Conservation (phyloP, 306 rosid genomes). For the Vigna reflexopilosa region DNA sequence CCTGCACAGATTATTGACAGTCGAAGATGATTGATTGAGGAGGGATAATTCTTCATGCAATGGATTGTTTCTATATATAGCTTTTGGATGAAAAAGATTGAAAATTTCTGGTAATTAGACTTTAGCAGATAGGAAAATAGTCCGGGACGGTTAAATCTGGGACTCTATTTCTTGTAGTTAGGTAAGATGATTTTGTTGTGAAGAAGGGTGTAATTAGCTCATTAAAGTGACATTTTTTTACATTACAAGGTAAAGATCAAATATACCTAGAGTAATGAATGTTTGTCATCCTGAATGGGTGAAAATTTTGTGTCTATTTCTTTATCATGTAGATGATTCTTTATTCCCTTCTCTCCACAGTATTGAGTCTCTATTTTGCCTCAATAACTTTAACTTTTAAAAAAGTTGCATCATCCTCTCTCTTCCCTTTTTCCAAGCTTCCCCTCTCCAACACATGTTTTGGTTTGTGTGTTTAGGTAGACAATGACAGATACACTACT, state of each 20-base stretch:
- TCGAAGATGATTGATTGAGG: conserved; percentile 48
- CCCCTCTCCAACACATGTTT: conserved; percentile 18
- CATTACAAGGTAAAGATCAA: conserved; percentile 33
- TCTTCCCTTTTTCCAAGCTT: background rate
- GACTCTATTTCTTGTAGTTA: conserved; percentile 53
- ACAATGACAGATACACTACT: conserved; percentile 48
- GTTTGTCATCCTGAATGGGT: conserved; percentile 52
- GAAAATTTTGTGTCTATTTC: conserved; percentile 48
- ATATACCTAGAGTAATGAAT: conserved; percentile 52
- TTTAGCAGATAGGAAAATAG: conserved; percentile 45
- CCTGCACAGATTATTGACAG: conserved; percentile 80
- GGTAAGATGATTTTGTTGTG: conserved; percentile 53
- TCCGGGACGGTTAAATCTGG: conserved; percentile 41
- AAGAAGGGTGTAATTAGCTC: conserved; percentile 55
- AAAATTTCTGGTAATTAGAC: conserved; percentile 55
- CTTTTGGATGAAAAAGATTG: conserved; percentile 50
- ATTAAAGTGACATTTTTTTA: conserved; percentile 53
- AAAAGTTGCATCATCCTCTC: conserved; percentile 52
- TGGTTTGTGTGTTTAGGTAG: conserved; percentile 45
- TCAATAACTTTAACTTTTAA: conserved; percentile 62
- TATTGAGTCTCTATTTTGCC: conserved; percentile 52
- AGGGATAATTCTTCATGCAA: conserved; percentile 54
- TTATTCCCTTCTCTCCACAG: conserved; percentile 55
- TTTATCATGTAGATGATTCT: conserved; percentile 64
- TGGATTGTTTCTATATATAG: conserved; percentile 55